These are phyloP conservation scores for Cicer yamashitae DNA, from an alignment of 306 rosid genomes.

Conservation along the genomic window DNA sequence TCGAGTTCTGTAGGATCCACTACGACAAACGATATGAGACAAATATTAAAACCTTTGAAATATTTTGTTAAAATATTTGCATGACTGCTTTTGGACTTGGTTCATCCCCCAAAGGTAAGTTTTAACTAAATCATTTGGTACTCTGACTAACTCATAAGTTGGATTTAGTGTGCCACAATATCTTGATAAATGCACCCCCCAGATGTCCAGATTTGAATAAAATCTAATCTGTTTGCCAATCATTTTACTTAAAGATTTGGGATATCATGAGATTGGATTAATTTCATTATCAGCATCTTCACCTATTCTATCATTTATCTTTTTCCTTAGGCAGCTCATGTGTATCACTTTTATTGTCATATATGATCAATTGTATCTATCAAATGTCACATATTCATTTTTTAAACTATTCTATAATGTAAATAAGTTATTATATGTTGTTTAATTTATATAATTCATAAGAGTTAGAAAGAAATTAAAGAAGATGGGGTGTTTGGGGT, in stretches of 20 bases:
- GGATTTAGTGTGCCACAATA: conserved; percentile 42
- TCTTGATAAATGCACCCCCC: conserved; percentile 26
- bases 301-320: conserved; percentile 28
- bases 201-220: conserved; percentile 43
- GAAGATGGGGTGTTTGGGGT: conserved; percentile 49
- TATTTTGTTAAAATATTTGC: too few relatives aligned
- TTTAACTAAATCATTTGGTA: conserved; percentile 13
- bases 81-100: neutral
- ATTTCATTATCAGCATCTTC: conserved; percentile 29
- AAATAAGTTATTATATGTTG: conserved; percentile 1
- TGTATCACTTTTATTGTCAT: conserved; percentile 33
- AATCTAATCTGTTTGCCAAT: conserved; percentile 47
- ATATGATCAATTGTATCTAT: neutral
- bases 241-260: conserved; percentile 43
- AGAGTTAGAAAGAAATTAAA: conserved; percentile 39
- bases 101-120: conserved; percentile 18
- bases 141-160: conserved; percentile 25
- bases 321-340: conserved; percentile 43
- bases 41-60: too few relatives aligned
- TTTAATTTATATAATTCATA: neutral
- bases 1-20: too few relatives aligned
- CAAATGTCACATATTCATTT: neutral
- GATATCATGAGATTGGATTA: conserved; percentile 1
- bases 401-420: neutral
- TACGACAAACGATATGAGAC: too few relatives aligned